Percentiles rank a stretch among this genome's conserved stretches.
phyloP scores from a whole-genome alignment of 1,284 basidiomycete genomes.

The Trametes polyzona region DNA sequence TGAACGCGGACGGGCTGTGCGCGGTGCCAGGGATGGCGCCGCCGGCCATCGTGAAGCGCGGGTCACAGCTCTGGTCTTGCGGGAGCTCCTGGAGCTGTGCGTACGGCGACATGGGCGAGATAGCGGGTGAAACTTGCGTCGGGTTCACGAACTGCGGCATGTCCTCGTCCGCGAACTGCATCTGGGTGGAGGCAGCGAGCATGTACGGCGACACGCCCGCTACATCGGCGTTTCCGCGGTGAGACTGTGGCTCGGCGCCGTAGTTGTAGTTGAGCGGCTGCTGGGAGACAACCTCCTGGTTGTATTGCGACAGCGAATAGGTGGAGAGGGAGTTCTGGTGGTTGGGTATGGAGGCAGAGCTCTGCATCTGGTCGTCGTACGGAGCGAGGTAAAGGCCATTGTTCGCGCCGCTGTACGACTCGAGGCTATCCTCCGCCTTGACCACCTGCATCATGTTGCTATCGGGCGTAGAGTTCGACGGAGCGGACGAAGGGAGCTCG shows the following conservation, averaged over 20 bases:
- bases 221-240: slow-evolving; percentile 13
- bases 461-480: slow-evolving; percentile 9
- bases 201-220: slow-evolving; percentile 22
- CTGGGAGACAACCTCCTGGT: slow-evolving; percentile 6
- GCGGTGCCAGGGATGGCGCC: slow-evolving; percentile 9
- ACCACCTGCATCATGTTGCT: slow-evolving; percentile 3
- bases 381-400: slow-evolving; percentile 16
- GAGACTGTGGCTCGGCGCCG: slow-evolving; percentile 12
- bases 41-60: slow-evolving; percentile 27
- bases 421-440: slow-evolving; percentile 17
- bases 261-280: slow-evolving; percentile 21
- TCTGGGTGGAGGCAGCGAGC: slow-evolving; percentile 15
- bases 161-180: slow-evolving; percentile 24
- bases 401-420: slow-evolving; percentile 9
- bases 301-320: slow-evolving; percentile 15
- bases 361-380: slow-evolving; percentile 18
- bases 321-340: slow-evolving; percentile 8
- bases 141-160: slow-evolving; percentile 33
- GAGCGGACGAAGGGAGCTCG: slow-evolving; percentile 11
- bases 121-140: slow-evolving; percentile 34
- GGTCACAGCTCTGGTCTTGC: slow-evolving; percentile 26
- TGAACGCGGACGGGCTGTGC: slow-evolving; percentile 12
- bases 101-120: slow-evolving; percentile 31
- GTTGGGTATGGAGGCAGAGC: slow-evolving; percentile 1
- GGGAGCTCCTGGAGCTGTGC: slow-evolving; percentile 25